These are phyloP conservation scores for Schwanniomyces sp. DNA, from an alignment of 805 yeast species.

Conservation along the genomic window DNA sequence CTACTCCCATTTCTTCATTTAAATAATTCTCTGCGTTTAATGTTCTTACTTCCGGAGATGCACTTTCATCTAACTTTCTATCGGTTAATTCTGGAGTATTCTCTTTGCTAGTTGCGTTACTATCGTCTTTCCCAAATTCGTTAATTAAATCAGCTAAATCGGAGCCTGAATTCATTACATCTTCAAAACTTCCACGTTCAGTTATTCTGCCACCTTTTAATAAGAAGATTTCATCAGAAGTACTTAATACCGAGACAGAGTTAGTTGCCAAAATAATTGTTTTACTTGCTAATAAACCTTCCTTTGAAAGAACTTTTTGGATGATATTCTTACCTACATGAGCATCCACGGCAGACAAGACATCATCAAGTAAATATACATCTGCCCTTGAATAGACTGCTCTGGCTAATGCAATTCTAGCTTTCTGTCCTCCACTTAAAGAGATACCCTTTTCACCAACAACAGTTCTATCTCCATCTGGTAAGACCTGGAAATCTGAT, in stretches of 20 bases:
- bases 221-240: conserved; percentile 32
- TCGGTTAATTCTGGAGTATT: neutral
- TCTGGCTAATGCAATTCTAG: conserved; percentile 40
- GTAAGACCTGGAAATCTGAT: conserved; percentile 33
- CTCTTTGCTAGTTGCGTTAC: neutral
- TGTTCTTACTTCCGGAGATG: neutral
- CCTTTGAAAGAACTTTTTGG: conserved; percentile 28
- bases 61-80: neutral
- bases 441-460: conserved; percentile 47
- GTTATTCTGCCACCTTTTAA: conserved; percentile 26
- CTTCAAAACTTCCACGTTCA: conserved; percentile 47
- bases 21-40: neutral
- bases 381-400: conserved; percentile 44
- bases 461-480: conserved; percentile 42
- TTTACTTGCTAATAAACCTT: conserved; percentile 32
- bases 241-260: conserved; percentile 27
- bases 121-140: conserved; percentile 25
- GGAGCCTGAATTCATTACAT: conserved; percentile 28
- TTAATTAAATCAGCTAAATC: conserved; percentile 32
- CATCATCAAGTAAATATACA: conserved; percentile 37
- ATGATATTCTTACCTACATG: conserved; percentile 40
- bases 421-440: conserved; percentile 44
- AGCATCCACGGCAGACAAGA: conserved; percentile 44
- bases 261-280: conserved; percentile 42
- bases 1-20: neutral